These are phyloP conservation scores for Fusarium odoratissimum DNA, from an alignment of 2,329 filamentous ascomycete genomes.

Conservation along the genomic window DNA sequence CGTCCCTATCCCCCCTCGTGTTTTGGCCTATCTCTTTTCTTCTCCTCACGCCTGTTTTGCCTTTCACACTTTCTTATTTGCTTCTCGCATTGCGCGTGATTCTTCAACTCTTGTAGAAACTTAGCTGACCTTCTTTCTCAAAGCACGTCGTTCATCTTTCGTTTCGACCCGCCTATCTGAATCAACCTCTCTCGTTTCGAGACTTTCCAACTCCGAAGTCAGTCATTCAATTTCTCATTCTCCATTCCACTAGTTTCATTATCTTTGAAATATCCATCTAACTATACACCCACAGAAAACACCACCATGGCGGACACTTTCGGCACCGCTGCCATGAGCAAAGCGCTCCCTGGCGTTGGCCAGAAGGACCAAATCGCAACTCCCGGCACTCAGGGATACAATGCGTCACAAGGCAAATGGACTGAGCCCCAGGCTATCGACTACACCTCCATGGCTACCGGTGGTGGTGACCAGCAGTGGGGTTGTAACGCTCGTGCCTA, in stretches of 20 bases:
- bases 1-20: neutral
- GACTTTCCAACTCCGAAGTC: neutral
- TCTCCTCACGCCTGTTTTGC: neutral
- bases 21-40: neutral
- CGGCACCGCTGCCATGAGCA: constrained; percentile 6
- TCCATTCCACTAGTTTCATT: neutral
- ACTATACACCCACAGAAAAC: neutral
- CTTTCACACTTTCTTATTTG: neutral
- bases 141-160: neutral
- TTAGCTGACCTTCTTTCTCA: neutral
- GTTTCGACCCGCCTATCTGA: neutral
- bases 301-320: constrained; percentile 27
- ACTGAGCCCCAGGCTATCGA: constrained; percentile 58
- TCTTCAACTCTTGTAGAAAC: neutral
- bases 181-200: neutral
- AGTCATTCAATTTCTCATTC: neutral
- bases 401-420: constrained; percentile 60
- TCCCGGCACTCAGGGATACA: constrained; percentile 31
- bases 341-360: constrained; percentile 6
- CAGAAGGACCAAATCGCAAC: constrained; percentile 2
- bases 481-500: constrained; percentile 74
- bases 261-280: neutral
- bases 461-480: constrained; percentile 51
- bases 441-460: constrained; percentile 53
- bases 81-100: neutral